Percentiles rank a stretch among this genome's conserved stretches.
These are phyloP conservation scores for Pseudogymnoascus sp. DNA, from an alignment of 2,329 filamentous ascomycete genomes.

Conservation along the genomic window DNA sequence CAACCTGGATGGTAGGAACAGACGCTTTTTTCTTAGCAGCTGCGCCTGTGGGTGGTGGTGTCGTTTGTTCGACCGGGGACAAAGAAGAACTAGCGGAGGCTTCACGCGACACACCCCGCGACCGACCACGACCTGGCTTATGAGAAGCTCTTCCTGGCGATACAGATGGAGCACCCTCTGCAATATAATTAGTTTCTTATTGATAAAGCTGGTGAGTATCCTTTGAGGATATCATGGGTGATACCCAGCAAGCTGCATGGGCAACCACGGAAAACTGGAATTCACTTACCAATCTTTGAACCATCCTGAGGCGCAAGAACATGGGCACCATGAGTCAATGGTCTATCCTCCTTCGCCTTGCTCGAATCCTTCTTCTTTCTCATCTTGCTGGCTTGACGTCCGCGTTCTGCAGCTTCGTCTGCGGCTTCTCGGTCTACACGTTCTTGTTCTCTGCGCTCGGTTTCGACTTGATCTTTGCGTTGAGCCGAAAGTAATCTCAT, in stretches of 20 bases:
- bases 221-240: background rate
- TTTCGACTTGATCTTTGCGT: conserved; percentile 51
- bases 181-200: background rate
- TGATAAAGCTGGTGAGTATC: background rate
- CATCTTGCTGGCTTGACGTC: conserved; percentile 54
- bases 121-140: background rate
- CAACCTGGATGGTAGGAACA: conserved; percentile 35
- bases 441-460: conserved; percentile 42
- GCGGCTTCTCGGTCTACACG: conserved; percentile 35
- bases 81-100: conserved; percentile 54
- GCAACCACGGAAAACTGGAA: background rate
- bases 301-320: conserved; percentile 58
- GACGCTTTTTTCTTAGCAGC: conserved; percentile 56
- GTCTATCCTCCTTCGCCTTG: conserved; percentile 50
- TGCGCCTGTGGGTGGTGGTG: conserved; percentile 48
- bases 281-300: conserved; percentile 46
- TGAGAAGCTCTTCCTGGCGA: background rate
- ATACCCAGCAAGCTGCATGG: conserved; percentile 2
- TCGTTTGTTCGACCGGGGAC: conserved; percentile 39
- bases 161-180: background rate
- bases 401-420: conserved; percentile 40
- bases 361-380: conserved; percentile 74
- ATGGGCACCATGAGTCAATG: conserved; percentile 55
- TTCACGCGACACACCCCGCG: conserved; percentile 29
- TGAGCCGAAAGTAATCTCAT: conserved; percentile 63